These are phyloP conservation scores for Fusarium musae DNA, from an alignment of 2,329 filamentous ascomycete species.

Conservation along the genomic window DNA sequence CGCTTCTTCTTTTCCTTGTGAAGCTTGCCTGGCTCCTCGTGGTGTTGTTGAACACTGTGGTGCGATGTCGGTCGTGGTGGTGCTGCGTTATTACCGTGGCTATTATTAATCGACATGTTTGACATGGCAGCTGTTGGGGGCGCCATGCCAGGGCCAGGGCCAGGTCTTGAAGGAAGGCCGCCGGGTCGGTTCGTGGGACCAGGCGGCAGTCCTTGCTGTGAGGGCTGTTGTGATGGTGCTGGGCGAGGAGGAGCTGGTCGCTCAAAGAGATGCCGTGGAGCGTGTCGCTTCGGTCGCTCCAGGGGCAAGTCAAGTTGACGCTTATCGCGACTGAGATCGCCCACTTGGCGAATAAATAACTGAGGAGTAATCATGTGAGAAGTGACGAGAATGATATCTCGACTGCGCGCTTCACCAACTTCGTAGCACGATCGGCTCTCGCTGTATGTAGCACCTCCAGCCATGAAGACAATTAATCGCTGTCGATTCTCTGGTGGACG, in stretches of 20 bases:
- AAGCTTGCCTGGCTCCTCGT: conserved; percentile 53
- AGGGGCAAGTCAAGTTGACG: conserved; percentile 82
- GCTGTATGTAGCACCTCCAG: conserved; percentile 92
- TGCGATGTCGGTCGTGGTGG: conserved; percentile 30
- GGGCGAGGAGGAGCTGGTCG: conserved; percentile 67
- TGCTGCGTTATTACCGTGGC: conserved; percentile 33
- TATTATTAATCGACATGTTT: conserved; percentile 61
- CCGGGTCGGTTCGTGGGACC: conserved; percentile 40
- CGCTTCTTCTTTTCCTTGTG: conserved; percentile 72
- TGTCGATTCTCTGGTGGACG: conserved; percentile 83
- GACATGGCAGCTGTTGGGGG: conserved; percentile 65
- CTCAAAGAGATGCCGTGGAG: conserved; percentile 88
- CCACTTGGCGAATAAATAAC: conserved; percentile 84
- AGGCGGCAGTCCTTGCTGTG: conserved; percentile 14
- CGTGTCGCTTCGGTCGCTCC: conserved; percentile 81
- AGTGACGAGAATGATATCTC: conserved; percentile 88
- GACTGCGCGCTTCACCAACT: conserved; percentile 74
- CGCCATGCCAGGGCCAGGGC: conserved; percentile 39
- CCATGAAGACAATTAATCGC: conserved; percentile 92
- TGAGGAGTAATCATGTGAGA: conserved; percentile 92
- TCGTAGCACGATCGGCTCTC: conserved; percentile 93
- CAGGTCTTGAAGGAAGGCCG: conserved; percentile 42
- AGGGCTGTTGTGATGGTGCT: conserved; percentile 44
- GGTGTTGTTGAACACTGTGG: conserved; percentile 27
- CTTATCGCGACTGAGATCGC: conserved; percentile 80